phyloP scores from a whole-genome alignment of 2,329 filamentous ascomycete species.

The Talaromyces atroroseus region DNA sequence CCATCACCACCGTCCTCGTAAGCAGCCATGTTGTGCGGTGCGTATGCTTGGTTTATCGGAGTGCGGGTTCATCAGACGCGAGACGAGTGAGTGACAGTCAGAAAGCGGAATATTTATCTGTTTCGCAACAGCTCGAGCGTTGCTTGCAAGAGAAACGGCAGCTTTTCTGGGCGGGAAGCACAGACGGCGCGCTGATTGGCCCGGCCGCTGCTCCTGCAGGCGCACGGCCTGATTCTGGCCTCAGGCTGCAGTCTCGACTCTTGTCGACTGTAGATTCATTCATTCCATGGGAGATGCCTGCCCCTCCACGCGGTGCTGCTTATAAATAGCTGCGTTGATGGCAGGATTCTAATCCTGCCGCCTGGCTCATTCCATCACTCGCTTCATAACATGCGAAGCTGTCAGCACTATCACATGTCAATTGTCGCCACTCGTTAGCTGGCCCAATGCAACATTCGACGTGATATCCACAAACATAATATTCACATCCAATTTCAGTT shows the following conservation, averaged over 20 bases:
- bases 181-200: slow-evolving; percentile 1
- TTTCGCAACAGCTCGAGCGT: too few relatives aligned
- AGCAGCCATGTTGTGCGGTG: slow-evolving; percentile 25
- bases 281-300: too few relatives aligned
- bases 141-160: too few relatives aligned
- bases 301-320: too few relatives aligned
- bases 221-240: not conserved
- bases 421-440: slow-evolving; percentile 3
- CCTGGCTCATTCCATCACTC: not conserved
- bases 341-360: not conserved
- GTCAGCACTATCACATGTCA: not conserved
- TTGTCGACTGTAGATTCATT: too few relatives aligned
- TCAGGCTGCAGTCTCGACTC: not conserved
- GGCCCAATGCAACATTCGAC: not conserved
- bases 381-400: not conserved
- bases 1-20: slow-evolving; percentile 37
- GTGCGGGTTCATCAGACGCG: not conserved
- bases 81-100: too few relatives aligned
- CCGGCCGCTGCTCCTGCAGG: not conserved
- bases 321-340: too few relatives aligned
- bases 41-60: not conserved
- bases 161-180: not conserved
- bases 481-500: not conserved
- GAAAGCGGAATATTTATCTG: too few relatives aligned
- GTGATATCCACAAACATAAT: too few relatives aligned